Evolutionary conservation across 2,329 filamentous ascomycete genomes (phyloP), one percentile per base, ranked within the genome.

Genomic region (Ceratocystis albifundus): DNA sequence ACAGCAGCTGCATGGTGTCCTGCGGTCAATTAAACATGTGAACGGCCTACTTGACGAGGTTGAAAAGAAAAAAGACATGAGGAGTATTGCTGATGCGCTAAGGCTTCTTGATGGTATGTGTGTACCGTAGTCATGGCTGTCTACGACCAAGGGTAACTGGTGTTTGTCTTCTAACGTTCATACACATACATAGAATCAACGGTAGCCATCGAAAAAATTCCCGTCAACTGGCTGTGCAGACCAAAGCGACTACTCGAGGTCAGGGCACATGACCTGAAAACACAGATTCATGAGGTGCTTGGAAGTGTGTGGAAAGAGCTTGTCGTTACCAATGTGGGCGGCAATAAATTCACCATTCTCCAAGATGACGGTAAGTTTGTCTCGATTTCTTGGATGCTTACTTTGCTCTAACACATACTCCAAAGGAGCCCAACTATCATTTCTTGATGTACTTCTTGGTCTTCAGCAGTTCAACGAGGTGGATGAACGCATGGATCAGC

Each of bases 291-390:
- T 67, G 82, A 87, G 50, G 82, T 84, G 7, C 81, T 94, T 48
- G 82, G 84, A 55, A 79, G 80, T 65, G 81, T 86, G n/a, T 96
- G 91, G 90, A 82, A 82, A 67, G 77, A 80, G 0, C 77, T 93
- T 55, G 77, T 96, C 12, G 75, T 79, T 1, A 75, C 91, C 20
- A 84, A 93, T 71, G 74, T 78, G 0, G 77, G 82, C 25, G 75
- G 77, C 7, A 77, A 78, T 7, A 79, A 75, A 59, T 75, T 94
- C 6, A 80, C 77, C 0, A 80, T 95, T 44, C 77, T 53, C 30
- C 64, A 68, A 55, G 57, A 30, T n/a, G 61, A 66, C 22, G 53
- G 67, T 68, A 53, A 66, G 67, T 53, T 53, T 28, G 32, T 36
- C 17, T 4, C 5, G 25, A 7, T 48, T 20, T 17, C n/a, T n/a